Base-by-base conservation (phyloP, 2,329 filamentous ascomycete genomes). In the Diaporthe helianthi region DNA sequence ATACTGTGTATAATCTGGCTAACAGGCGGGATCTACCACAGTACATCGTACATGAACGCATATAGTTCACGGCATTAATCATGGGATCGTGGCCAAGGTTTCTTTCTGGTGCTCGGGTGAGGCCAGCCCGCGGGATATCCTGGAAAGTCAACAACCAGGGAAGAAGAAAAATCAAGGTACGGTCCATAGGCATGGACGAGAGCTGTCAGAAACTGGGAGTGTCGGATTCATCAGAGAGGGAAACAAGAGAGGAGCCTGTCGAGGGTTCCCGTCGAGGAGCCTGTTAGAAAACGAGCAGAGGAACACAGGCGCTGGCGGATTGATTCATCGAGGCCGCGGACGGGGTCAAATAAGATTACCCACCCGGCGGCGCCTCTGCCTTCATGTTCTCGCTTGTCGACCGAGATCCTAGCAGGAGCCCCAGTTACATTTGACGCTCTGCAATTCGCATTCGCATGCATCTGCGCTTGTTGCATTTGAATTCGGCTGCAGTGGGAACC, bases 261-360 rank as follows among this genome's bases (percentile, higher is more conserved):
- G 36, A 5, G 17, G 2, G 12, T 9, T 13, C 17, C 24, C 19
- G 49, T 1, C 38, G 53, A 19, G 19, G 41, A 65, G 31, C n/a
- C 22, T 19, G 29, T 22, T n/a, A 33, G 58, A 17, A 68, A 17
- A 68, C 17, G 17, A 38, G 31, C 15, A 63, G 22, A 68, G 61
- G 36, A 54, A 46, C 55, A 64, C 66, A 63, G 66, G 52, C 55
- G 55, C 58, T 54, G 58, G 58, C 41, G 47, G 26, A 38, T 63
- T 63, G 58, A 49, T 65, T 54, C 58, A 46, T 69, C 58, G 49
- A 69, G 38, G 58, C 49, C 52, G 67, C 60, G 47, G 67, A 65
- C 58, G 58, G 58, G 58, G 58, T 63, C 58, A 63, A 63, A 19
- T 63, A 63, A 63, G 58, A 63, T 63, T 63, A 63, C 58, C 44